Evolutionary conservation across 345 rosid species (phyloP).

Genomic region (Hirschfeldia incana): DNA sequence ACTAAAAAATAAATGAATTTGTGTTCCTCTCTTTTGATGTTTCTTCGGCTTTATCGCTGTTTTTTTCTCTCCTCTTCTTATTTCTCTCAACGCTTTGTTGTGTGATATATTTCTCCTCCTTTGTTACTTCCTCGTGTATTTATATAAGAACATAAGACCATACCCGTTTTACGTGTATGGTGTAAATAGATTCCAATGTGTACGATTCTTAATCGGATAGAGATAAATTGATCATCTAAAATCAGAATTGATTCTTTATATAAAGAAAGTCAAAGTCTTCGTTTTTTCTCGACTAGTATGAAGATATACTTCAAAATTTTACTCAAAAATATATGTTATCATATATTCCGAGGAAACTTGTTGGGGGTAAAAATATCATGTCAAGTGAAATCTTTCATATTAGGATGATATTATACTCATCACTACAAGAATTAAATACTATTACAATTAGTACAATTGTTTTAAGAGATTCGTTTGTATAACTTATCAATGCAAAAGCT

Average conservation of each 20-base stretch:
- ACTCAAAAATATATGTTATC: not conserved
- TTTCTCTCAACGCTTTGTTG: constrained; percentile 21
- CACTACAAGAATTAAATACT: not conserved
- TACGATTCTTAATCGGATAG: constrained; percentile 24
- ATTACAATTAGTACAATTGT: not conserved
- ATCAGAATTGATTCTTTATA: not conserved
- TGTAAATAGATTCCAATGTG: constrained; percentile 37
- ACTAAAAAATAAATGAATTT: not conserved
- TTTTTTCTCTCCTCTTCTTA: not conserved
- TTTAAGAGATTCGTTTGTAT: not conserved
- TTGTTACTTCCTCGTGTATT: constrained; percentile 21
- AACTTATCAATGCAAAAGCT: not conserved
- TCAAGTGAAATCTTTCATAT: not conserved
- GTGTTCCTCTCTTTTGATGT: constrained; percentile 5
- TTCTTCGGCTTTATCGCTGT: constrained; percentile 22
- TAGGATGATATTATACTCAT: not conserved
- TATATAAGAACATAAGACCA: constrained; percentile 23
- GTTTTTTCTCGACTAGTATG: not conserved
- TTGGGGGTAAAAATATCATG: not conserved
- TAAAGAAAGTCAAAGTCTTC: constrained; percentile 11
- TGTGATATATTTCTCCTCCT: constrained; percentile 15
- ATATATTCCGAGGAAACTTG: not conserved
- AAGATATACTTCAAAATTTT: not conserved
- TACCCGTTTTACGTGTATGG: constrained; percentile 27
- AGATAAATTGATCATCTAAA: constrained; percentile 8